Evolutionary conservation across 495 filamentous ascomycete genomes (phyloP), one percentile per base, ranked within the genome.

Genomic region (Viridothelium virens): DNA sequence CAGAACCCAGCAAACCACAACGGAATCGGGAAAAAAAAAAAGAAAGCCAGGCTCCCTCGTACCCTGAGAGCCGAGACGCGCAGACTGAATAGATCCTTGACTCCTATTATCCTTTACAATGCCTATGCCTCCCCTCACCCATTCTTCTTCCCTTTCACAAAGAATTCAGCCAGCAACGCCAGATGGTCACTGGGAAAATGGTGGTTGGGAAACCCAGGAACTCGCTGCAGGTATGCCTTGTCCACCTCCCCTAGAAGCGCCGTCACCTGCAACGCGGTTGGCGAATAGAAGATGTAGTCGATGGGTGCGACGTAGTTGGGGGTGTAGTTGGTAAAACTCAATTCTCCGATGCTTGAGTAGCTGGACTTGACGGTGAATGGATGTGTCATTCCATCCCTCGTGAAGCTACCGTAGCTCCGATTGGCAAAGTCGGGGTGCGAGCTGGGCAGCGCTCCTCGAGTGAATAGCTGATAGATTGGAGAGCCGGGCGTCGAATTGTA

Each of bases 161-260:
- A 83, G 77, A 97, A 96, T 78, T 97, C 91, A 65, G 90, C 89
- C 79, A 91, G 85, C 70, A 98, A 85, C 76, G 92, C 89, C 71
- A 98, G 84, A 78, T 98, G 94, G 76, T 98, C 94, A 75, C 91
- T 94, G 1, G 95, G 95, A 79, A 96, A 97, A 78, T 97, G 94
- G 74, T 89, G 92, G 71, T 97, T 96, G 11, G 94, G 94, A 77
- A 97, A 98, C 0, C 94, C 94, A 2, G 94, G 94, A 4, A 97
- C 91, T 56, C 87, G 83, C 70, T 88, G 87, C 65, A 98, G 86
- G 76, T 97, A 96, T 12, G 94, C 86, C 72, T 86, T 85, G 76
- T 98, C 95, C 11, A 96, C 90, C 46, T 93, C 87, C 6, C 94
- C 95, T 10, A 98, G 89, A 65, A 98, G 76, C 48, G 86, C 89